Evolutionary conservation across 2,329 filamentous ascomycete species (phyloP).

Genomic region (Exophiala dermatitidis): DNA sequence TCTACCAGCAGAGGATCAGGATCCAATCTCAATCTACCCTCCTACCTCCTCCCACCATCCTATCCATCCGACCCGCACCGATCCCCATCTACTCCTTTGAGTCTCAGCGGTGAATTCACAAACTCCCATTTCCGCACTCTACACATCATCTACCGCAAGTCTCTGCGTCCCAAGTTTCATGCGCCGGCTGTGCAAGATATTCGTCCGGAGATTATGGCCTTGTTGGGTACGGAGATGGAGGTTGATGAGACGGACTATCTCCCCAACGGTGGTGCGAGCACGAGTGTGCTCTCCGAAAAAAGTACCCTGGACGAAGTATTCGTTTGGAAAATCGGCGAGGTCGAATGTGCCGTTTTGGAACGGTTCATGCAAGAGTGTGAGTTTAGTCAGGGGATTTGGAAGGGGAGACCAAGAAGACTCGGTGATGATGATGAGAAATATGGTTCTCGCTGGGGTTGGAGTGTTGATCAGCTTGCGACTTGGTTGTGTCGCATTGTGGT

Average conservation of each 20-base stretch:
- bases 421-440: constrained; percentile 1
- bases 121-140: constrained; percentile 27
- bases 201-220: constrained; percentile 12
- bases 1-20: not conserved
- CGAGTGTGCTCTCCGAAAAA: no score
- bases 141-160: constrained; percentile 27
- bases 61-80: constrained; percentile 24
- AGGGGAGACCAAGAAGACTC: constrained; percentile 1
- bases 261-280: no score
- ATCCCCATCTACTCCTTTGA: constrained; percentile 9
- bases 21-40: constrained; percentile 9
- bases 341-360: constrained; percentile 25
- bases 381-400: constrained; percentile 12
- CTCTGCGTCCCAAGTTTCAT: constrained; percentile 24
- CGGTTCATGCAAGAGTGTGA: constrained; percentile 29
- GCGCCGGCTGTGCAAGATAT: constrained; percentile 14
- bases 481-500: constrained; percentile 42
- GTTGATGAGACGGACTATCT: constrained; percentile 40
- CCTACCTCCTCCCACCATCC: constrained; percentile 26
- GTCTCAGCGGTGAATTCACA: constrained; percentile 21
- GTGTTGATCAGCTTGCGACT: constrained; percentile 38
- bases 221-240: constrained; percentile 53
- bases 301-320: constrained; percentile 18
- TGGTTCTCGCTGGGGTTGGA: constrained; percentile 35
- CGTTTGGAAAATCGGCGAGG: constrained; percentile 17